These are phyloP conservation scores for Trichoderma arundinaceum DNA, from an alignment of 2,329 filamentous ascomycete genomes.

Conservation along the genomic window DNA sequence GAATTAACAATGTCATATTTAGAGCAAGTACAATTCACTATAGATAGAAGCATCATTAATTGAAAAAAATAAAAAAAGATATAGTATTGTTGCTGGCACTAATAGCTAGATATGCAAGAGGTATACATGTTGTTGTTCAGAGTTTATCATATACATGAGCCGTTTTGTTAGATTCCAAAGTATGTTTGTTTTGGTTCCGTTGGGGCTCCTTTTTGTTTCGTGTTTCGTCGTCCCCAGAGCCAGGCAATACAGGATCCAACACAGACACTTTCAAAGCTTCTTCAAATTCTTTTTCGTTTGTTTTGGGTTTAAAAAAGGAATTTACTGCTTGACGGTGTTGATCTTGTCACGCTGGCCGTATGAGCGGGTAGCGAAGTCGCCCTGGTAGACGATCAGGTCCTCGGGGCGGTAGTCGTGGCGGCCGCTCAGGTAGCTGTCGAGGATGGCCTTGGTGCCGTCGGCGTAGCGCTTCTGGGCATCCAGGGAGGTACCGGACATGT, in stretches of 20 bases:
- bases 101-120: conserved; percentile 14
- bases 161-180: background rate
- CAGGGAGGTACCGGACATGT: conserved; percentile 99
- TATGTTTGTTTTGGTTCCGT: background rate
- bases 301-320: background rate
- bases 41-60: no score
- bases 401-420: conserved; percentile 85
- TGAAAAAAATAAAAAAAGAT: conserved; percentile 1
- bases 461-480: conserved; percentile 95
- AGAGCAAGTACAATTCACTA: no score
- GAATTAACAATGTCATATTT: no score
- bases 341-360: conserved; percentile 75
- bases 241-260: background rate
- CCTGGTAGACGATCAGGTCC: conserved; percentile 88
- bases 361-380: conserved; percentile 93
- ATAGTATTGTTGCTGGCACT: conserved; percentile 21
- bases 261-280: background rate
- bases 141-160: conserved; percentile 22
- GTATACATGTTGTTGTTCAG: conserved; percentile 13
- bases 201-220: background rate
- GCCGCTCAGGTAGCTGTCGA: conserved; percentile 88
- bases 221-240: background rate
- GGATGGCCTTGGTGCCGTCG: conserved; percentile 84
- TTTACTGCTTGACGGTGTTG: conserved; percentile 18
- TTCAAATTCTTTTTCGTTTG: background rate